Evolutionary conservation across 2,329 filamentous ascomycete species (phyloP), one percentile per base, ranked within the genome.

Genomic region (Geosmithia flava): DNA sequence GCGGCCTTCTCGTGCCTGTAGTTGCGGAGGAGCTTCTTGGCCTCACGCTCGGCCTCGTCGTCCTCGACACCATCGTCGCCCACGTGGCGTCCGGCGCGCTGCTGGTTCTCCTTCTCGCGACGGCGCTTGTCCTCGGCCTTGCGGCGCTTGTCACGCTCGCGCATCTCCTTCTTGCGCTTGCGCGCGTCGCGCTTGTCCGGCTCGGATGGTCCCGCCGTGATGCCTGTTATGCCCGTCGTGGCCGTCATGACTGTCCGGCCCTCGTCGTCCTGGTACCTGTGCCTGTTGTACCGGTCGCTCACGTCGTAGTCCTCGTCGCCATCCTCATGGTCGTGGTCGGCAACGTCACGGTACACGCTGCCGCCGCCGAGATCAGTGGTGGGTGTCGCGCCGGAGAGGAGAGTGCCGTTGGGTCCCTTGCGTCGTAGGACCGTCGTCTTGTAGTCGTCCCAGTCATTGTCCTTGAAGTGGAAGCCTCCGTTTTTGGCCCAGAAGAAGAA

Each of bases 401-500:
- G 81, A 43, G 85, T 90, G 41, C 91, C 91, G 66, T 96, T 90
- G 5, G 90, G 88, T 1, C 89, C 90, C 59, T 85, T 89, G 47
- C 90, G 85, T 42, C 93, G 79, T 44, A 98, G 68, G 2, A 98
- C 93, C 0, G 91, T 96, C 1, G 85, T 84, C 64, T 97, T 97
- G 78, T 98, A 98, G 60, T 98, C 93, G 6, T 97, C 91, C 91
- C 93, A 98, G 66, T 98, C 93, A 37, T 80, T 74, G 53, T 94
- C 71, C 44, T 77, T 76, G 74, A 89, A 97, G 53, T 85, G 71
- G 70, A 97, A 96, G 15, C 93, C 93, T 52, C 93, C 93, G 57
- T 97, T 95, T 68, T 86, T 91, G 49, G 91, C 91, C 85, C 87
- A 94, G 75, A 95, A 95, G 76, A 98, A 97, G 76, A 98, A 96